Percentiles rank a stretch among this genome's conserved stretches.
phyloP scores from a whole-genome alignment of 2,329 filamentous ascomycete genomes.

The Epichloe typhina region DNA sequence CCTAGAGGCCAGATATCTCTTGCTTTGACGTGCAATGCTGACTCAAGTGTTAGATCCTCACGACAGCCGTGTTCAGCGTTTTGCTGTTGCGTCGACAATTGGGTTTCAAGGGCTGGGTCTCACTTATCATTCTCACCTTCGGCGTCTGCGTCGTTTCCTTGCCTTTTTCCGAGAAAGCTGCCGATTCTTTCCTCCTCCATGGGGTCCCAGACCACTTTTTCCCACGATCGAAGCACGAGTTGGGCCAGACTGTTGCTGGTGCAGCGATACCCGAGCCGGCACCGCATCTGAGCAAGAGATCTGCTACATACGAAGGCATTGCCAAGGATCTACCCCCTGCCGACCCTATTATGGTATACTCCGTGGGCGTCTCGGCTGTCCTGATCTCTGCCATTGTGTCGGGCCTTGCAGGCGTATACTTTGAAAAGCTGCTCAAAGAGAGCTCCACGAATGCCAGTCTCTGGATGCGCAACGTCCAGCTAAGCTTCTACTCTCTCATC shows the following conservation, averaged over 20 bases:
- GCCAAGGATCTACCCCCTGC: constrained; percentile 40
- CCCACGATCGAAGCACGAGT: constrained; percentile 65
- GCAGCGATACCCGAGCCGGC: constrained; percentile 8
- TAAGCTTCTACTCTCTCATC: constrained; percentile 89
- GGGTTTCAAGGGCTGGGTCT: constrained; percentile 62
- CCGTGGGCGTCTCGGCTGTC: constrained; percentile 66
- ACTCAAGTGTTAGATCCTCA: constrained; percentile 48
- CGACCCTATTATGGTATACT: constrained; percentile 54
- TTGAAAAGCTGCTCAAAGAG: constrained; percentile 86
- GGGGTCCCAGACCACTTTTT: constrained; percentile 57
- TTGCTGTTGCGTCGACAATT: constrained; percentile 59
- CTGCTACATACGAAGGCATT: constrained; percentile 85
- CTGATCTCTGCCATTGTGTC: constrained; percentile 67
- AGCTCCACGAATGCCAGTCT: constrained; percentile 62
- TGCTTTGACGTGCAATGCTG: neutral
- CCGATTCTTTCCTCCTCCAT: constrained; percentile 46
- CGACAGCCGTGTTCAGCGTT: constrained; percentile 78
- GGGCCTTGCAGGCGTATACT: constrained; percentile 73
- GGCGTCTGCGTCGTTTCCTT: constrained; percentile 81
- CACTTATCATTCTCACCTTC: constrained; percentile 63
- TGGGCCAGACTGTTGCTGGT: constrained; percentile 40
- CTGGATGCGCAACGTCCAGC: constrained; percentile 90
- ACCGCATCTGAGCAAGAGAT: constrained; percentile 42
- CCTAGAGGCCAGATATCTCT: neutral
- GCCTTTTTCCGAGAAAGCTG: constrained; percentile 43